phyloP scores from a whole-genome alignment of 257 asterid genomes.

The Solanum okadae region DNA sequence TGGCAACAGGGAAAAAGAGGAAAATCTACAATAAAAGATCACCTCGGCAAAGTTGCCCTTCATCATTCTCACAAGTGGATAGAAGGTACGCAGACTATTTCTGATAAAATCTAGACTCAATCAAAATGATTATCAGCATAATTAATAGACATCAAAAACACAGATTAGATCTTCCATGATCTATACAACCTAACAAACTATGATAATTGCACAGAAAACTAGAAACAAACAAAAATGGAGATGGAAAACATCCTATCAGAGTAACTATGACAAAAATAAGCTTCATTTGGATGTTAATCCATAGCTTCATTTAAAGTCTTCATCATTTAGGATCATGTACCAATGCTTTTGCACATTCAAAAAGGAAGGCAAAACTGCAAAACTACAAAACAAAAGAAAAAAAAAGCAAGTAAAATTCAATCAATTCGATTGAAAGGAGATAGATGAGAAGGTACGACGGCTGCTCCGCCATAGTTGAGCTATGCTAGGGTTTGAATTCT shows the following conservation, averaged over 20 bases:
- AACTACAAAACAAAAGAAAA: not conserved
- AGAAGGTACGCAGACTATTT: not conserved
- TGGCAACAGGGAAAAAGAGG: slow-evolving; percentile 17
- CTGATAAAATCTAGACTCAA: not conserved
- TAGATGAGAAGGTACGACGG: not conserved
- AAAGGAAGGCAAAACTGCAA: not conserved
- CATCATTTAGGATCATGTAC: not conserved
- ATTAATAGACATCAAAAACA: not conserved
- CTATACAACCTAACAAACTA: not conserved
- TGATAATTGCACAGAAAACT: not conserved
- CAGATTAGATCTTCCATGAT: not conserved
- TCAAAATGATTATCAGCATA: not conserved
- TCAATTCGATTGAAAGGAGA: not conserved
- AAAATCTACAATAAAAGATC: not conserved
- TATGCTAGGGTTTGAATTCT: not conserved
- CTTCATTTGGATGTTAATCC: slow-evolving; percentile 9
- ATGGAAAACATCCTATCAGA: slow-evolving; percentile 13
- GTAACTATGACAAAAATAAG: slow-evolving; percentile 7
- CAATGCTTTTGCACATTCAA: not conserved
- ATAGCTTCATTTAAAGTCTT: slow-evolving; percentile 2
- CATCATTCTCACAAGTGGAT: not conserved
- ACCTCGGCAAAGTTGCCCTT: slow-evolving; percentile 9
- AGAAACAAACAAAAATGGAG: too few species aligned
- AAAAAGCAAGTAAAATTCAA: not conserved
- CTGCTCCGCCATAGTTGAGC: not conserved